phyloP scores from a whole-genome alignment of 106 monocot genomes.

The Apostasia ramifera region DNA sequence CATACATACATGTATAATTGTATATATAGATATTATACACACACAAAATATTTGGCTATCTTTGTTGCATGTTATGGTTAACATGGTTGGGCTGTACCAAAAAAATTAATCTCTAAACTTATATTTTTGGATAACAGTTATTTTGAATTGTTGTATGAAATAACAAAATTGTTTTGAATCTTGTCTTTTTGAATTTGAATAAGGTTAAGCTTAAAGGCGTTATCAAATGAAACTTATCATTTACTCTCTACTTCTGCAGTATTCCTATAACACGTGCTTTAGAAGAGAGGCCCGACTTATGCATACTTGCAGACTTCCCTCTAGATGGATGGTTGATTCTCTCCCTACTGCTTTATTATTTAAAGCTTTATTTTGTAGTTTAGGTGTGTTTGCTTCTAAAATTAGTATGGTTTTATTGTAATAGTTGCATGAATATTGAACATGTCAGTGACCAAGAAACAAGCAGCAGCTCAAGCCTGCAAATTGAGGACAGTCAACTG shows the following conservation, averaged over 20 bases:
- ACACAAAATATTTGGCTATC: too few relatives aligned
- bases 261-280: conserved; percentile 25
- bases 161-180: background rate
- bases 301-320: conserved; percentile 39
- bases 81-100: too few relatives aligned
- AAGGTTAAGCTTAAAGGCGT: too few relatives aligned
- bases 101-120: too few relatives aligned
- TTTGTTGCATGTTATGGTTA: too few relatives aligned
- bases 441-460: conserved; percentile 19
- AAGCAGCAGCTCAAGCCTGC: conserved; percentile 22
- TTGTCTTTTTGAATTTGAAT: background rate
- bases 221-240: background rate
- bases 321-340: conserved; percentile 26
- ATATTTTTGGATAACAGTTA: too few relatives aligned
- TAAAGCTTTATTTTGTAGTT: background rate
- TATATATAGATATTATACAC: too few relatives aligned
- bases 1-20: too few relatives aligned
- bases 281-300: conserved; percentile 38
- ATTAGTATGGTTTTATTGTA: conserved; percentile 6
- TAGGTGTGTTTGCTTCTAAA: background rate
- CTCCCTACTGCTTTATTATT: background rate
- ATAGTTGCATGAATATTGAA: conserved; percentile 28
- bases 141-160: too few relatives aligned
- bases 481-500: conserved; percentile 7
- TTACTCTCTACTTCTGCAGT: conserved; percentile 10